Evolutionary conservation across 2,329 filamentous ascomycete species (phyloP).

Genomic region (Tolypocladium cylindrosporum): DNA sequence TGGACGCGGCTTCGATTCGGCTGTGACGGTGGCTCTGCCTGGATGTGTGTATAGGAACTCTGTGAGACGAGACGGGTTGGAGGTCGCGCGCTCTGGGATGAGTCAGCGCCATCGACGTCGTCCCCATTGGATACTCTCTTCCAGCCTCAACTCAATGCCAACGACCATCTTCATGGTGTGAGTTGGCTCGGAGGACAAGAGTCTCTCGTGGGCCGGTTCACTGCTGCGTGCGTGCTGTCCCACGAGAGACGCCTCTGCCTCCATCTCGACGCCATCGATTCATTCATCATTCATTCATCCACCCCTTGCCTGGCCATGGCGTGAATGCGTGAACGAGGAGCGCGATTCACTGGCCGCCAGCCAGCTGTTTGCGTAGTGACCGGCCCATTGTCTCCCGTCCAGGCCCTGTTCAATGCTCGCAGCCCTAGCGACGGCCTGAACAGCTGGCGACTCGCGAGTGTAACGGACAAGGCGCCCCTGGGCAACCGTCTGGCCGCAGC

Average conservation of each 20-base stretch:
- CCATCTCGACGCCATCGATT: not conserved
- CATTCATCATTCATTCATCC: not conserved
- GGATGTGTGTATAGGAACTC: not conserved
- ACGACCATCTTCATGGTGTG: not conserved
- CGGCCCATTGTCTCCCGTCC: not conserved
- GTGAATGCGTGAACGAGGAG: not conserved
- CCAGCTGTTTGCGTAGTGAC: not conserved
- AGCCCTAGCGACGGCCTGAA: not conserved
- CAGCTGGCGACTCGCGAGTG: not conserved
- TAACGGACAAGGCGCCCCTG: not conserved
- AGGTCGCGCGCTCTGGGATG: not conserved
- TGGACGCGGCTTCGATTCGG: not conserved
- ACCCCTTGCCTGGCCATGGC: not conserved
- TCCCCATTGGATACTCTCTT: not conserved
- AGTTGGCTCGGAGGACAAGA: not conserved
- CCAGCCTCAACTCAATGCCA: not conserved
- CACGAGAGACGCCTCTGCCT: not conserved
- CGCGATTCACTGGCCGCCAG: not conserved
- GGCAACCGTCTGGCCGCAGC: not conserved
- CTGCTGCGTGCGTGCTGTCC: not conserved
- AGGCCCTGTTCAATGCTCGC: not conserved
- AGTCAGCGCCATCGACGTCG: not conserved
- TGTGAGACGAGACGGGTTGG: too few species aligned
- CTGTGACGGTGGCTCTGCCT: not conserved
- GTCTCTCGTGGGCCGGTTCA: not conserved